Evolutionary conservation across 306 rosid genomes (phyloP), one percentile per base, ranked within the genome.

Genomic region (Trifolium subterraneum): DNA sequence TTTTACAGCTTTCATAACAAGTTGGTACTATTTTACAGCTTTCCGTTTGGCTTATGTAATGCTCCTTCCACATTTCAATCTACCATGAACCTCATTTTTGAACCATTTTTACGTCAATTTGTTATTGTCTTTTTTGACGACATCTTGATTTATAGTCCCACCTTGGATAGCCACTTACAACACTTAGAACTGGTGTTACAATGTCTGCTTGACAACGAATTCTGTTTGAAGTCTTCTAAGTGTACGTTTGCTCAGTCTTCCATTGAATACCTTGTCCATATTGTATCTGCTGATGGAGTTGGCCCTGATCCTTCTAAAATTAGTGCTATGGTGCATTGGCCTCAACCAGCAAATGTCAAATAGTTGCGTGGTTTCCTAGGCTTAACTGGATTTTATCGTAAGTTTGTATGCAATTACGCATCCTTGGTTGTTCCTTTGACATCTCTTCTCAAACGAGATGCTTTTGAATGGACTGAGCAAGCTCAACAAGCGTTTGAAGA

Each of bases 31-130:
- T n/a, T n/a, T n/a, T n/a, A n/a, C n/a, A n/a, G n/a, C n/a, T n/a
- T n/a, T n/a, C 85, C 84, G 48, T 47, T 47, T 47, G 54, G 54
- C 0, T 9, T 47, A 0, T 14, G 54, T 2, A 15, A 47, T 2
- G 54, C 54, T 0, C 9, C 54, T 0, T 90, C 96, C 75, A 88
- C 93, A 85, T 60, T 60, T 5, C 11, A 29, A 2, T 4, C 65
- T 0, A 13, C 41, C 0, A 60, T 60, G 65, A 27, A 29, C 0
- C 0, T 0, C 0, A 14, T 29, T 0, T 15, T 61, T 3, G 22
- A 7, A 1, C 44, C 22, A 0, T 31, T 14, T 0, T 4, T 60
- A 0, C 3, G 13, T 0, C 5, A 3, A 0, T 61, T 61, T 1
- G 44, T 61, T 0, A 15, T 15, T 0, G 42, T 61, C 0, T 31